Evolutionary conservation across 192 early-diverging fungal genomes (phyloP).

Genomic region (Powellomyces hirtus): DNA sequence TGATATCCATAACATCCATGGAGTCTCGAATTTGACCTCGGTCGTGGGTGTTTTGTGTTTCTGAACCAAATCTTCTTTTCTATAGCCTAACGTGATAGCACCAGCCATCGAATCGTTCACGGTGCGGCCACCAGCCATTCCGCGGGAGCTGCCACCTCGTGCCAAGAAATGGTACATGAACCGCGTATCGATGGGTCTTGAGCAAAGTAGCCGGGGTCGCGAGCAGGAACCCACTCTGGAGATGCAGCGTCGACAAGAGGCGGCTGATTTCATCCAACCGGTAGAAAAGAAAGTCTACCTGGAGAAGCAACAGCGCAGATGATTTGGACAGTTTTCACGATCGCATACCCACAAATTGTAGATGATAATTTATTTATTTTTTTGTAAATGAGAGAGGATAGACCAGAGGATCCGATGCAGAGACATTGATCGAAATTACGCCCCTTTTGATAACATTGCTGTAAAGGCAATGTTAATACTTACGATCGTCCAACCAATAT

Average conservation of each 20-base stretch:
- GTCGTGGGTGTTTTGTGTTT: neutral
- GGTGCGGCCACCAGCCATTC: slow-evolving; percentile 53
- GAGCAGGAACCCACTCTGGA: neutral
- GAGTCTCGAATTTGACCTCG: neutral
- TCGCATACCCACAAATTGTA: no score
- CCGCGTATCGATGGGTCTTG: slow-evolving; percentile 53
- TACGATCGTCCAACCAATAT: no score
- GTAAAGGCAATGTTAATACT: no score
- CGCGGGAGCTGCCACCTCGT: slow-evolving; percentile 40
- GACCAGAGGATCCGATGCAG: no score
- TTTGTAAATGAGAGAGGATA: no score
- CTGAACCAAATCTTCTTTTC: neutral
- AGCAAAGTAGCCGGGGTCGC: slow-evolving; percentile 28
- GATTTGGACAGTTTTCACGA: no score
- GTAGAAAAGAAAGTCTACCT: slow-evolving; percentile 49
- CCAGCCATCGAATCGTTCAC: slow-evolving; percentile 42
- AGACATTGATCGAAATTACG: no score
- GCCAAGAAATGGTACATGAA: slow-evolving; percentile 59
- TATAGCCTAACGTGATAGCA: slow-evolving; percentile 37
- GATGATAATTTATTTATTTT: no score
- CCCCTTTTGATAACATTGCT: no score
- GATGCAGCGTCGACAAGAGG: slow-evolving; percentile 30
- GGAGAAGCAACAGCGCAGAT: slow-evolving; percentile 18
- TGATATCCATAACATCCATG: neutral
- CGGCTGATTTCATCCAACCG: slow-evolving; percentile 39